These are phyloP conservation scores for Elongisporangium undulatum DNA, from an alignment of 352 stramenopile species.

Conservation along the genomic window DNA sequence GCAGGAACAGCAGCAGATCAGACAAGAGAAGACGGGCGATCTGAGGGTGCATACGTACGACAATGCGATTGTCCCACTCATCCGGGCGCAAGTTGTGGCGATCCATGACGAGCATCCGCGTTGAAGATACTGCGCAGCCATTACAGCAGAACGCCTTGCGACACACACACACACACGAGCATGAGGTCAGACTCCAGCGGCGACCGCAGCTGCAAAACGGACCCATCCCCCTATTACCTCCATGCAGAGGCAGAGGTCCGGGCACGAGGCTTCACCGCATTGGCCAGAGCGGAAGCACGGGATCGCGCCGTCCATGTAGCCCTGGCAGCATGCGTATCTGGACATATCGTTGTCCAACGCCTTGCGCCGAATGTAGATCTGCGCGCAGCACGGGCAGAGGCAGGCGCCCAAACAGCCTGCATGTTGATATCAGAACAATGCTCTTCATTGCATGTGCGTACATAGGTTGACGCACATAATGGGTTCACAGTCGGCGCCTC, in stretches of 20 bases:
- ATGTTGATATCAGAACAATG: background rate
- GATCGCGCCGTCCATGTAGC: constrained; percentile 89
- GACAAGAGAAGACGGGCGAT: background rate
- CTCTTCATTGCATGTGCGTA: background rate
- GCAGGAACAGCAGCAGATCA: constrained; percentile 5
- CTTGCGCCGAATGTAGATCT: constrained; percentile 90
- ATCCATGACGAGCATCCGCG: constrained; percentile 90
- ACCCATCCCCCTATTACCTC: constrained; percentile 40
- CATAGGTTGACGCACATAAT: constrained; percentile 59
- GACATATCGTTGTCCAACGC: constrained; percentile 89
- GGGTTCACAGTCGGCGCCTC: constrained; percentile 76
- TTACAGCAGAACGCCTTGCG: constrained; percentile 77
- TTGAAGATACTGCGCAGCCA: constrained; percentile 87
- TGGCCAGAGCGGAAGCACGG: constrained; percentile 81
- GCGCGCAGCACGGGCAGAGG: constrained; percentile 86
- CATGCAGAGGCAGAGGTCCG: constrained; percentile 87
- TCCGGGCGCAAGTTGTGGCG: constrained; percentile 88
- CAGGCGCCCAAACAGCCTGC: constrained; percentile 63
- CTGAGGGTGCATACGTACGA: constrained; percentile 36
- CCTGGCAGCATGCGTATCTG: constrained; percentile 92
- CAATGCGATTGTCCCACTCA: constrained; percentile 92
- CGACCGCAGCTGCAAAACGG: background rate
- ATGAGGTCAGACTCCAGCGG: constrained; percentile 1
- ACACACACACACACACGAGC: background rate
- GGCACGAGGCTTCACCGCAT: constrained; percentile 84